Evolutionary conservation across 164 flowering plant species (phyloP), one percentile per base, ranked within the genome.

Genomic region (Annona squamosa): DNA sequence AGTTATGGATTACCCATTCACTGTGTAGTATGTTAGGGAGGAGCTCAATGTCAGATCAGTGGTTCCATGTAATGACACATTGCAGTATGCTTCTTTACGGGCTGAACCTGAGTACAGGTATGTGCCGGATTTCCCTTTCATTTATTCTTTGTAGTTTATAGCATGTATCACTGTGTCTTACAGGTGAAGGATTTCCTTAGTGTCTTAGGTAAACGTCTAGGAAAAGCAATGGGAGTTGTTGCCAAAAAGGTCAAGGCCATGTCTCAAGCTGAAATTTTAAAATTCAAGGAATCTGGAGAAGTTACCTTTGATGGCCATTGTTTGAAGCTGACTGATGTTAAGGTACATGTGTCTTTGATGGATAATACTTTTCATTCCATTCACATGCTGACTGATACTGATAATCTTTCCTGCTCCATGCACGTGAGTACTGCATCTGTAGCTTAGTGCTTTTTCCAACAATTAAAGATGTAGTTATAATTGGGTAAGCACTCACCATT

Each of bases 71-170:
- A 84, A 80, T 76, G 97, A 96, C 85, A 84, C 91, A 41, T 67
- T 93, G 85, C 84, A 84, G 78, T 93, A 89, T 85, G 90, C 98
- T 46, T 86, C 97, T 47, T 76, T 96, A 65, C 90, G 91, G 46
- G 99, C 98, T n/a, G 98, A 93, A 71, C 99, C 99, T 70, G 97
- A 91, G 77, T 96, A 90, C 82, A 94, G 98, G 97, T 93, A 80
- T 44, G 43, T 18, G 41, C 47, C 45, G 5, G 73, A 42, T 17
- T 61, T 16, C 46, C 4, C 44, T 72, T 77, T 72, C 44, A 17
- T 43, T 48, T 5, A 44, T 13, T 59, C 3, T 64, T 47, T 19
- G 79, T 74, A 4, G 26, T 64, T 16, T 65, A 17, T 61, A 17
- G 42, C 52, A 68, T 68, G 46, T 42, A 66, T 73, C 69, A 68